phyloP scores from a whole-genome alignment of 306 rosid species.

The Mimosa pudica region DNA sequence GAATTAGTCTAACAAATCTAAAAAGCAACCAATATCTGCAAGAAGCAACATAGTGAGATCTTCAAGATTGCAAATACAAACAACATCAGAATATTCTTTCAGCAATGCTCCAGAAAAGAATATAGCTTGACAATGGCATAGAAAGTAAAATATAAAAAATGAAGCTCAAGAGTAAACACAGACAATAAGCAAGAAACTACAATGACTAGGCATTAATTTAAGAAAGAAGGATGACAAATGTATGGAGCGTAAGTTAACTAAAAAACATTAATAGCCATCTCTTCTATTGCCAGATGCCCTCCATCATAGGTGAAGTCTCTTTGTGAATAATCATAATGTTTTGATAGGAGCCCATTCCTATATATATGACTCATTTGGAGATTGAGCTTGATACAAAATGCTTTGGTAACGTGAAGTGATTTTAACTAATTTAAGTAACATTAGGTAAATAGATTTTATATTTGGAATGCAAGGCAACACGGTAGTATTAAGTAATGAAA shows the following conservation, averaged over 20 bases:
- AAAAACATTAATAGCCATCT: conserved; percentile 1
- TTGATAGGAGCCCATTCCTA: neutral
- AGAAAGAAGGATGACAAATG: conserved; percentile 16
- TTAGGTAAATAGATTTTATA: no score
- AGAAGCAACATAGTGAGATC: conserved; percentile 27
- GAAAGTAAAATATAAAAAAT: conserved; percentile 1
- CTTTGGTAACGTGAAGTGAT: no score
- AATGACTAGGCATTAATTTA: neutral
- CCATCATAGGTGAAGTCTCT: conserved; percentile 9
- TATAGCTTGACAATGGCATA: conserved; percentile 16
- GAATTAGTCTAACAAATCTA: conserved; percentile 37
- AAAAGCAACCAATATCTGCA: conserved; percentile 37
- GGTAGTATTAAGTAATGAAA: conserved; percentile 1
- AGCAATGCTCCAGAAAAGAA: conserved; percentile 22
- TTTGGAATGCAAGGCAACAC: no score
- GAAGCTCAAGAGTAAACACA: conserved; percentile 12
- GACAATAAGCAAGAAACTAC: conserved; percentile 12
- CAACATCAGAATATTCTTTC: conserved; percentile 26
- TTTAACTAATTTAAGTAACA: no score
- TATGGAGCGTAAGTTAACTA: conserved; percentile 18
- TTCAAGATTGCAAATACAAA: conserved; percentile 13
- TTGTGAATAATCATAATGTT: neutral
- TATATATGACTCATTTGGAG: no score
- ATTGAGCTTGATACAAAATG: no score
- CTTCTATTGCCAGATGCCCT: neutral